Conservation (phyloP, 257 asterid species). For the Scutellaria galericulata region DNA sequence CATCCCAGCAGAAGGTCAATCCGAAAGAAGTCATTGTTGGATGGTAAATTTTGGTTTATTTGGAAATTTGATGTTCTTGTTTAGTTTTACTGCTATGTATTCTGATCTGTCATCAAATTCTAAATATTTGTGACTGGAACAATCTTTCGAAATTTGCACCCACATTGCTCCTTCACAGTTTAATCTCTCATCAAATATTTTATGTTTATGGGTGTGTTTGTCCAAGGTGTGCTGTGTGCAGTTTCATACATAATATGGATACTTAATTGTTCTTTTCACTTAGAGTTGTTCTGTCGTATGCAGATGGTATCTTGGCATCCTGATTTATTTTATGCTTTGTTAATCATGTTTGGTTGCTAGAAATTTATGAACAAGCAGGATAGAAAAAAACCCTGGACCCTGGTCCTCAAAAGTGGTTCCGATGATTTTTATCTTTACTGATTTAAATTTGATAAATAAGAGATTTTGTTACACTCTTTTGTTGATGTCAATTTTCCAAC, state of each 20-base stretch:
- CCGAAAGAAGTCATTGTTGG: slow-evolving; percentile 98
- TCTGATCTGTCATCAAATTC: neutral
- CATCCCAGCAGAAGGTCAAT: slow-evolving; percentile 92
- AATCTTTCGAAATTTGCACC: neutral
- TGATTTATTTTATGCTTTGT: too few relatives aligned
- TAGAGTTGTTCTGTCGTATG: too few relatives aligned
- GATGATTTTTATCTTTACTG: neutral
- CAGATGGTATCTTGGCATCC: too few relatives aligned
- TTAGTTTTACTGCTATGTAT: neutral
- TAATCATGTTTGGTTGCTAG: too few relatives aligned
- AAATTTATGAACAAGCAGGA: too few relatives aligned
- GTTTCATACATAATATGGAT: too few relatives aligned
- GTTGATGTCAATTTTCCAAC: neutral
- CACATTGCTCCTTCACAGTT: neutral
- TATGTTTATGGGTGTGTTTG: too few relatives aligned
- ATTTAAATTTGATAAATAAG: neutral
- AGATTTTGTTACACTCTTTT: neutral
- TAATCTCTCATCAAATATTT: neutral
- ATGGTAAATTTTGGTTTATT: slow-evolving; percentile 55
- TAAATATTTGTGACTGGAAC: slow-evolving; percentile 1
- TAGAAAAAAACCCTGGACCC: too few relatives aligned
- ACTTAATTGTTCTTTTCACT: too few relatives aligned
- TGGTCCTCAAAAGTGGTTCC: neutral
- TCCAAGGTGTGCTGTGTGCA: too few relatives aligned
- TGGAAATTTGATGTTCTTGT: neutral